Evolutionary conservation across 768 basidiomycete species (phyloP).

Genomic region (Tulasnella sp.): DNA sequence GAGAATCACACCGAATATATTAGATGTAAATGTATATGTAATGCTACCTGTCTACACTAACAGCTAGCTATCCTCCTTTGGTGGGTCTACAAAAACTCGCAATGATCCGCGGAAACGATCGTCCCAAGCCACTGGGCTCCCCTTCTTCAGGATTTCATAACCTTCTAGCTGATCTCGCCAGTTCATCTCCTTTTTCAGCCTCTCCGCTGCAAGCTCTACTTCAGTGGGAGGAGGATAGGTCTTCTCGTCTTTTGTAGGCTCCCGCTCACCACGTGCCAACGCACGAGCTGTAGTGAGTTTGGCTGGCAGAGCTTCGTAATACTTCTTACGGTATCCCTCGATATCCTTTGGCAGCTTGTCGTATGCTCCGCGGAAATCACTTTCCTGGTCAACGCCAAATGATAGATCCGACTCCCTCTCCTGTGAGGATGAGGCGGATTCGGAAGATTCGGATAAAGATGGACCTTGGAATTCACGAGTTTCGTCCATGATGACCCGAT

Average conservation of each 20-base stretch:
- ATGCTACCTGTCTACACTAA: not conserved
- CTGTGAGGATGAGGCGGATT: not conserved
- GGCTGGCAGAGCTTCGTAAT: constrained; percentile 56
- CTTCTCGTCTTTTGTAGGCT: constrained; percentile 75
- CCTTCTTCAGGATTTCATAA: constrained; percentile 62
- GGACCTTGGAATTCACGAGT: constrained; percentile 44
- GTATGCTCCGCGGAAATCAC: constrained; percentile 53
- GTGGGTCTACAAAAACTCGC: constrained; percentile 37
- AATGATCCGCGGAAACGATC: constrained; percentile 49
- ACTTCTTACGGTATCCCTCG: constrained; percentile 55
- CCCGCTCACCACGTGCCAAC: constrained; percentile 57
- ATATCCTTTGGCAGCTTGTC: constrained; percentile 39
- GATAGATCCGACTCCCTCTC: constrained; percentile 46
- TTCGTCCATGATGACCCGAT: constrained; percentile 48
- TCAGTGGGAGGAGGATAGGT: constrained; percentile 73
- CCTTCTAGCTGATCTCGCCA: constrained; percentile 74
- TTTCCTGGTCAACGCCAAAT: constrained; percentile 56
- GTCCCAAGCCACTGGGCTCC: constrained; percentile 60
- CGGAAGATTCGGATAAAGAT: constrained; percentile 19
- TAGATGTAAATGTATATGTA: too few relatives aligned
- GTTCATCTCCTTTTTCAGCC: constrained; percentile 74
- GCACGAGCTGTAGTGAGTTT: constrained; percentile 61
- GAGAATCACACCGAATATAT: too few relatives aligned
- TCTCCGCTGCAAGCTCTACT: constrained; percentile 75
- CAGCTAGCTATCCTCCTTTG: not conserved